Base-by-base conservation (phyloP, 257 asterid genomes). In the Solanum peruvianum region DNA sequence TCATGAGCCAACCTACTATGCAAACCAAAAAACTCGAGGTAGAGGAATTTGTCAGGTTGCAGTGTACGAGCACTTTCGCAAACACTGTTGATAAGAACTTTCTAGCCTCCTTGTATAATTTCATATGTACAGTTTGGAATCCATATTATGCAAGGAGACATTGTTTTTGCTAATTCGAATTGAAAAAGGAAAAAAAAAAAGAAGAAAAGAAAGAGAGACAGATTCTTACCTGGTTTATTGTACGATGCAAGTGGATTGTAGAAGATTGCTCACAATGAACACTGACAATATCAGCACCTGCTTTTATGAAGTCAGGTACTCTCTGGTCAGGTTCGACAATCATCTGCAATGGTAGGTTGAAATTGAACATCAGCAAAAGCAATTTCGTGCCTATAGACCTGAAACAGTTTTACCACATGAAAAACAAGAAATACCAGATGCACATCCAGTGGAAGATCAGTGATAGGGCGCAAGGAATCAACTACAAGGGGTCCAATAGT, bases 301-400 rank as follows among this genome's bases (percentile, higher is more conserved):
- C 99, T 92, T 97, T 97, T 77, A 97, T 93, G 91, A 97, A 97
- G 92, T 97, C 99, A 11, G 98, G 97, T 56, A 97, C 95, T 87
- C 99, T 91, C 91, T 93, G 99, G n/a, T 97, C 99, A 25, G 99
- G 99, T 91, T 97, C 99, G 77, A 97, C 99, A 90, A 96, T 96
- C 99, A 97, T 97, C 99, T 97, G 99, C 89, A 89, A 89, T 82
- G 83, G 87, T 91, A 88, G 86, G 44, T 81, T 31, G 45, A 52
- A 31, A 88, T 58, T 72, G 71, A 37, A 27, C 75, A 88, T 93
- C 86, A 91, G 90, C 71, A 82, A 86, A 78, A 87, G 31, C 10
- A 14, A 45, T 85, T 77, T 88, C 81, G 87, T 47, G 72, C 64
- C 42, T 86, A 64, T 72, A 88, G 80, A 87, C 67, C 49, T 83